Evolutionary conservation across 179 eudicot species (phyloP).

Genomic region (Corrigiola litoralis): DNA sequence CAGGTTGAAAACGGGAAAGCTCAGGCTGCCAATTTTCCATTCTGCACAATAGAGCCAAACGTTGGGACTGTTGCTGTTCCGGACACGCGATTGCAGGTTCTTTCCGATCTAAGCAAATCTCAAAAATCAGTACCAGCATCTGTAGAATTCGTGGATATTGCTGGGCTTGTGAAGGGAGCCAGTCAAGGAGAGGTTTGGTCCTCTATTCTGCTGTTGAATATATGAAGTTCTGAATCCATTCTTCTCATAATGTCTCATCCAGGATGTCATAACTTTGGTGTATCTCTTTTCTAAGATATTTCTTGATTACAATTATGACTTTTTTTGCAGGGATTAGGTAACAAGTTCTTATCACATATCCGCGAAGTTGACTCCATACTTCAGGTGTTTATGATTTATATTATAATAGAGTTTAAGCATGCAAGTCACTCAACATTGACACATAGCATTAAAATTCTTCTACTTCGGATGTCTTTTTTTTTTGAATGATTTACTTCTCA

Average conservation of each 20-base stretch:
- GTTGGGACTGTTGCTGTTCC: conserved; percentile 97
- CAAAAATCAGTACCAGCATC: conserved; percentile 85
- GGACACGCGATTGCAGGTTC: conserved; percentile 85
- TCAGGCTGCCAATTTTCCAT: conserved; percentile 97
- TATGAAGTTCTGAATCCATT: neutral
- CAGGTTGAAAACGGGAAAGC: conserved; percentile 99
- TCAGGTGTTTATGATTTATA: conserved; percentile 50
- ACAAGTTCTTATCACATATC: conserved; percentile 91
- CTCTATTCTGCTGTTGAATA: conserved; percentile 2
- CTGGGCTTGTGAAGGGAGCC: conserved; percentile 98
- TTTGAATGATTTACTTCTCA: no score
- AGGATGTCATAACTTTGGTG: neutral
- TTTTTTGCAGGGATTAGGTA: conserved; percentile 82
- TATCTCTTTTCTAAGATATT: neutral
- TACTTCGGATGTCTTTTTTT: neutral
- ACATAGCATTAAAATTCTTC: neutral
- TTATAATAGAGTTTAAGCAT: neutral
- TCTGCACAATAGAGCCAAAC: conserved; percentile 96
- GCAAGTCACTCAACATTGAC: neutral
- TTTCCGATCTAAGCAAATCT: conserved; percentile 83
- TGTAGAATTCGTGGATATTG: conserved; percentile 94
- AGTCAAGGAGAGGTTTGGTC: conserved; percentile 90
- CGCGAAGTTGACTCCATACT: conserved; percentile 98
- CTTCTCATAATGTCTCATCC: neutral
- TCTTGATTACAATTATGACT: conserved; percentile 3